Evolutionary conservation across 2,329 filamentous ascomycete species (phyloP).

Genomic region (Colletotrichum sublineola): DNA sequence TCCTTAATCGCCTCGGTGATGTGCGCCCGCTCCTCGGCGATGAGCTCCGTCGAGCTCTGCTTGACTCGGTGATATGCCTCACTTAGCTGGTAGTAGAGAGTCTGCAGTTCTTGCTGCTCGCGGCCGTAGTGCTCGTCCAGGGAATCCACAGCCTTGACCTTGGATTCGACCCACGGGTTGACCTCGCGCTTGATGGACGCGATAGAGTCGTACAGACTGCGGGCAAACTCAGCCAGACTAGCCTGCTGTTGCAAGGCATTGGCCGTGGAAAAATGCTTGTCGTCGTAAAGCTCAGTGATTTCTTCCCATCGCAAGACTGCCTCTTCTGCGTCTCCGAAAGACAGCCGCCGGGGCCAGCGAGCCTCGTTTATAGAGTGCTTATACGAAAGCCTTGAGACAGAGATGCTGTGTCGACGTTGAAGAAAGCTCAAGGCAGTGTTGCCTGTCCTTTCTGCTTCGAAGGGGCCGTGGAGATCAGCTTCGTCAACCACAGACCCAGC

Average conservation of each 20-base stretch:
- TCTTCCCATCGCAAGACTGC: conserved; percentile 78
- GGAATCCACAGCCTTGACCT: conserved; percentile 67
- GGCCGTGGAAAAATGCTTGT: conserved; percentile 44
- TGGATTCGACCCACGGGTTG: conserved; percentile 71
- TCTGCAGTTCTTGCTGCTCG: conserved; percentile 75
- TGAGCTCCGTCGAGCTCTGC: conserved; percentile 75
- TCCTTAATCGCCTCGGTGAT: conserved; percentile 81
- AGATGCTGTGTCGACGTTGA: conserved; percentile 73
- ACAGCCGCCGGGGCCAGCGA: conserved; percentile 79
- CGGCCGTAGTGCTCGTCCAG: conserved; percentile 73
- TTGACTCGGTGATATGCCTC: conserved; percentile 78
- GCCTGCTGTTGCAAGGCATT: conserved; percentile 39
- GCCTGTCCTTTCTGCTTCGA: conserved; percentile 62
- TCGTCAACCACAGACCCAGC: conserved; percentile 72
- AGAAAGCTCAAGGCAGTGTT: conserved; percentile 63
- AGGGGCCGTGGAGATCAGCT: conserved; percentile 67
- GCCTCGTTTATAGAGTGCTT: conserved; percentile 63
- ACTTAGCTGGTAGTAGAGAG: conserved; percentile 77
- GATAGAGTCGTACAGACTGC: conserved; percentile 66
- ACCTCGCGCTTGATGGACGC: conserved; percentile 65
- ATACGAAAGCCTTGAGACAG: conserved; percentile 50
- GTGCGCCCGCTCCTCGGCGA: conserved; percentile 76
- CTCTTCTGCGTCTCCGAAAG: conserved; percentile 81
- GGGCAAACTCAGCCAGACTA: conserved; percentile 66
- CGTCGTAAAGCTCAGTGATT: conserved; percentile 58